phyloP scores from a whole-genome alignment of 164 flowering plant genomes.

The Magnolia officinalis region DNA sequence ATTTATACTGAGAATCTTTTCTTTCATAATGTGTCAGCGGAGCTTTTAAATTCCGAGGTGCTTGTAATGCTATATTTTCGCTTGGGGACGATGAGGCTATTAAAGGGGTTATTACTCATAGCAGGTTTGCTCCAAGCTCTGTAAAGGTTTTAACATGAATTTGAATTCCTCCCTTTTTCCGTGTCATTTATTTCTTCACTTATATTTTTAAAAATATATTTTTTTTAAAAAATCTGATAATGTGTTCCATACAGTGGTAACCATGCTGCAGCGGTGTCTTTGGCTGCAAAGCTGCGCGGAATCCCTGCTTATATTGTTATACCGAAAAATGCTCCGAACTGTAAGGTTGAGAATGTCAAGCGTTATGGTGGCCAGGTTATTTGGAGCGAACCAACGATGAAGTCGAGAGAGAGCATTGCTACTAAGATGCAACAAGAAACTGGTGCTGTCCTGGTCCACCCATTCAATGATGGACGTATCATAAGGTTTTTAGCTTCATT shows the following conservation, averaged over 20 bases:
- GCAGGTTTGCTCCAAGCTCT: slow-evolving; percentile 58
- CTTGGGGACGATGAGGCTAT: slow-evolving; percentile 64
- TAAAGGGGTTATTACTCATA: slow-evolving; percentile 90
- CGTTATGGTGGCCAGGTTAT: slow-evolving; percentile 79
- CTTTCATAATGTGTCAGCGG: slow-evolving; percentile 43
- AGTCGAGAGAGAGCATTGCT: slow-evolving; percentile 64
- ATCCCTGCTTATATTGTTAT: slow-evolving; percentile 82
- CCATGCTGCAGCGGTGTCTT: slow-evolving; percentile 91
- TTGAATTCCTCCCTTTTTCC: background rate
- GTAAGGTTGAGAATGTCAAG: slow-evolving; percentile 83
- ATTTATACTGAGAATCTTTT: background rate
- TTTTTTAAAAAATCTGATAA: slow-evolving; percentile 1
- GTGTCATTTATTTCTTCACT: background rate
- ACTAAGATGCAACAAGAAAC: slow-evolving; percentile 66
- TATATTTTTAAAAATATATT: background rate
- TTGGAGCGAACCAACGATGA: slow-evolving; percentile 67
- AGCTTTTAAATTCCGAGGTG: slow-evolving; percentile 94
- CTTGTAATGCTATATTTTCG: slow-evolving; percentile 86
- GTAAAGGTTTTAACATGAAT: background rate
- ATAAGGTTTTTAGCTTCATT: slow-evolving; percentile 49
- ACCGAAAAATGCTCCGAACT: slow-evolving; percentile 82
- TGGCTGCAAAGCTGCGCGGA: slow-evolving; percentile 80
- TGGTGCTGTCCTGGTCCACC: slow-evolving; percentile 76
- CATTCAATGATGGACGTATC: slow-evolving; percentile 69
- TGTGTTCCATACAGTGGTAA: slow-evolving; percentile 56